Base-by-base conservation (phyloP, 2,329 filamentous ascomycete genomes). In the Cercospora beticola region DNA sequence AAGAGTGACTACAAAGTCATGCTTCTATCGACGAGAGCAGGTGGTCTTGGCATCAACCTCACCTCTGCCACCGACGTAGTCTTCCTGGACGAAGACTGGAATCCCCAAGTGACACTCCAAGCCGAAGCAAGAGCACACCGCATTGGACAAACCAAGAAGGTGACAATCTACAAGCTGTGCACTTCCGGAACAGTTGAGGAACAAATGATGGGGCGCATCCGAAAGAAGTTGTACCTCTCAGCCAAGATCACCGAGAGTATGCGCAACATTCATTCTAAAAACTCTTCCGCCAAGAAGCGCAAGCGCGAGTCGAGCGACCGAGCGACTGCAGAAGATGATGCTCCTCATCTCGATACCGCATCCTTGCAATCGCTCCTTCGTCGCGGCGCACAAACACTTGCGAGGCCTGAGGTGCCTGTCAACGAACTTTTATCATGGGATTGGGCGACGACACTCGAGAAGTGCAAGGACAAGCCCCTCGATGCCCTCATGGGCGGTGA, bases 161-260 rank as follows among this genome's bases (percentile, higher is more conserved):
- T 87, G 0, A 86, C 83, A 0, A 80, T 88, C 7, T 87, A 87
- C 76, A 86, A 86, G 71, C 77, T 88, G 0, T 86, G 85, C 68
- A 85, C 86, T 0, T 83, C 83, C 64, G 86, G 86, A 1, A 88
- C 86, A 0, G 84, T 88, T 0, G 86, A 88, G 69, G 84, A 86
- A 69, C 86, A 88, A 67, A 88, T 88, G 84, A 81, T 86, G 75
- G 82, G 84, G 0, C 79, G 86, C 1, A 84, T 87, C n/a, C 81
- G 83, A 6, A 89, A 89, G 80, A 89, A 89, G 77, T 79, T 88
- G 0, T 89, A 89, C 69, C 79, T 89, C 0, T 88, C 86, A 0
- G 82, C 85, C 0, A 89, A 88, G 72, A 86, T 89, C 18, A 88
- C 85, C 0, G 86, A 88, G 68, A 83, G 83, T 1, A 87, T 88